phyloP scores from a whole-genome alignment of 768 basidiomycete species.

The Dioszegia hungarica region DNA sequence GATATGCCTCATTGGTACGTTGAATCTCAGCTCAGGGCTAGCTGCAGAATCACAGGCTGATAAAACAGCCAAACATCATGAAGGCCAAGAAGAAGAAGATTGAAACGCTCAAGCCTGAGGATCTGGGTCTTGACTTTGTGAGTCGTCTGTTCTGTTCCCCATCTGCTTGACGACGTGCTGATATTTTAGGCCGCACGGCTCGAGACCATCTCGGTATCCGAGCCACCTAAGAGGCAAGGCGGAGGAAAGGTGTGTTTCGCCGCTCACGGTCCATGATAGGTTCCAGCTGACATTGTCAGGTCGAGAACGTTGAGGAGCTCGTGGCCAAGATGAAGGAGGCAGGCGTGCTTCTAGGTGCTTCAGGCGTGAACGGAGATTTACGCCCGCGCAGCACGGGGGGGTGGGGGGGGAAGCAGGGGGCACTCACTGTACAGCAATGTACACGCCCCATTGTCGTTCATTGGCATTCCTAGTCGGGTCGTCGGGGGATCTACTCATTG shows the following conservation, averaged over 20 bases:
- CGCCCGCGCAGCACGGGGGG: neutral
- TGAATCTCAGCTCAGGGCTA: neutral
- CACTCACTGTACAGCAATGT: too few relatives aligned
- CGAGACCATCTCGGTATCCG: slow-evolving; percentile 79
- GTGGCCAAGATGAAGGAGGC: slow-evolving; percentile 83
- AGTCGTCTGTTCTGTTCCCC: slow-evolving; percentile 8
- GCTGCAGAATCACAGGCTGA: neutral
- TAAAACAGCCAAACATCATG: slow-evolving; percentile 45
- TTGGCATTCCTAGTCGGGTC: too few relatives aligned
- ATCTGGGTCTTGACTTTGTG: slow-evolving; percentile 73
- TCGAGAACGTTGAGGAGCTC: slow-evolving; percentile 81
- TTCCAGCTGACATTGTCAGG: slow-evolving; percentile 49
- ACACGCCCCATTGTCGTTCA: too few relatives aligned
- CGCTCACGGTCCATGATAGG: neutral
- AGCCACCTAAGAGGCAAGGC: slow-evolving; percentile 84
- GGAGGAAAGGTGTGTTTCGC: slow-evolving; percentile 69
- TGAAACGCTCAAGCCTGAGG: slow-evolving; percentile 70
- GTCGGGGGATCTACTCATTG: too few relatives aligned
- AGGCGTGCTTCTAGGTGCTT: slow-evolving; percentile 54
- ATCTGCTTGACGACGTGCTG: neutral
- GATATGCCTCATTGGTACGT: slow-evolving; percentile 77
- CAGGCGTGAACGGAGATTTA: too few relatives aligned
- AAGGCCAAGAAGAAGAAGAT: slow-evolving; percentile 96
- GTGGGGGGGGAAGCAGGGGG: neutral
- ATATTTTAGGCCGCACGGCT: slow-evolving; percentile 59